Conservation (phyloP, 2,329 filamentous ascomycete species). For the Pseudopyrenochaeta lycopersici region DNA sequence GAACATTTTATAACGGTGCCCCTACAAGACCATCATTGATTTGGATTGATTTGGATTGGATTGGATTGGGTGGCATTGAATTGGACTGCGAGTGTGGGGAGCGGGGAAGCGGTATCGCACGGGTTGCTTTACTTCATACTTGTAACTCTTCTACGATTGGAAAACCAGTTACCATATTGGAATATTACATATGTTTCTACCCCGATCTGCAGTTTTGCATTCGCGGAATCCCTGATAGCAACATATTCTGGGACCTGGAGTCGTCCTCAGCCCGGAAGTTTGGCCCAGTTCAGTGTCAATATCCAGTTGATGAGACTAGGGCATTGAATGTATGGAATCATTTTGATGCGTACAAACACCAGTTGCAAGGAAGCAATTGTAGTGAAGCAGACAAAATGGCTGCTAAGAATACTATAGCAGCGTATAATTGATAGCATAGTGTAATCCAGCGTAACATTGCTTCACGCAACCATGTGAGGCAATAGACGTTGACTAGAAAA, state of each 20-base stretch:
- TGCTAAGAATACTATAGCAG: not conserved
- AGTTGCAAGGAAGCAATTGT: too few species aligned
- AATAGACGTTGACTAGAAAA: not conserved
- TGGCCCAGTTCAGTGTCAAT: too few species aligned
- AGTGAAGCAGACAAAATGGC: too few species aligned
- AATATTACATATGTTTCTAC: not conserved
- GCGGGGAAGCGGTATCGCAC: not conserved
- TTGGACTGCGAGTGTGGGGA: not conserved
- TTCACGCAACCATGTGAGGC: not conserved
- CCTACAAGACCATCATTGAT: not conserved
- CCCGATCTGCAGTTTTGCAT: too few species aligned
- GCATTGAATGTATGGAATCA: too few species aligned
- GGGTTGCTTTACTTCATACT: conserved; percentile 1
- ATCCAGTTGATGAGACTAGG: too few species aligned
- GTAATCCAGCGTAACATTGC: not conserved
- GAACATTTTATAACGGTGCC: not conserved
- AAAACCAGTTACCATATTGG: not conserved
- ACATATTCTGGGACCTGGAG: too few species aligned
- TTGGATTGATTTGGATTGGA: not conserved
- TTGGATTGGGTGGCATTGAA: not conserved
- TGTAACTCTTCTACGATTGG: not conserved
- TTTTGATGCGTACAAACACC: too few species aligned
- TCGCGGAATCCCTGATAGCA: too few species aligned
- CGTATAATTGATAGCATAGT: not conserved
- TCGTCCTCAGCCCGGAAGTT: too few species aligned